These are phyloP conservation scores for Wickerhamiella dianesei DNA, from an alignment of 805 yeast genomes.

Conservation along the genomic window DNA sequence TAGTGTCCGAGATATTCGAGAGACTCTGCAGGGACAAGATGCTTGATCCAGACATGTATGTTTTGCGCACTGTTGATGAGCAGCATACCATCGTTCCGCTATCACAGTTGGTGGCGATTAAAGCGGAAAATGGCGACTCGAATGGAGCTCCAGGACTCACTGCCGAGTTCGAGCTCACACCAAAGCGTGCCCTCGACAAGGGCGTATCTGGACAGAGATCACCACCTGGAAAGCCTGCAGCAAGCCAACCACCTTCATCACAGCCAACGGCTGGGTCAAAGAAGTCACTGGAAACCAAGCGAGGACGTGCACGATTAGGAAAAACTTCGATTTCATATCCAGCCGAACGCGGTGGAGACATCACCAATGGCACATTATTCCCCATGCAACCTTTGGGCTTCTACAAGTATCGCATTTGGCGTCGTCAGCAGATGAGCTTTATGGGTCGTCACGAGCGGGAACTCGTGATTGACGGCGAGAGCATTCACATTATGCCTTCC, in stretches of 20 bases:
- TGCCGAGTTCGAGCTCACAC: constrained; percentile 29
- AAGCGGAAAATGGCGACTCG: background rate
- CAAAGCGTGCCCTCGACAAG: constrained; percentile 25
- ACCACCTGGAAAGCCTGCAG: background rate
- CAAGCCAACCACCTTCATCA: background rate
- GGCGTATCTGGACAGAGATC: background rate
- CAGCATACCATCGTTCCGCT: constrained; percentile 12
- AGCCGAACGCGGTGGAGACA: background rate
- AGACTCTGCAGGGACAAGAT: constrained; percentile 22
- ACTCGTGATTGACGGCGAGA: constrained; percentile 86
- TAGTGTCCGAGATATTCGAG: constrained; percentile 19
- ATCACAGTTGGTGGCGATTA: background rate
- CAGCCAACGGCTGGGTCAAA: background rate
- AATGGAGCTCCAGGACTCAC: background rate
- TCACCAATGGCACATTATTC: constrained; percentile 6
- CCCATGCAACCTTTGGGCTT: constrained; percentile 34
- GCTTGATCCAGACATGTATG: constrained; percentile 23
- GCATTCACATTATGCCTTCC: constrained; percentile 75
- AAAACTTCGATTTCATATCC: background rate
- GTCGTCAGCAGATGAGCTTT: constrained; percentile 77
- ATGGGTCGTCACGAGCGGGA: constrained; percentile 69
- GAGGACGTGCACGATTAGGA: background rate
- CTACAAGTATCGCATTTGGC: constrained; percentile 75
- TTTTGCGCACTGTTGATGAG: constrained; percentile 22
- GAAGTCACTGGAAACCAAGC: background rate